Base-by-base conservation (phyloP, 768 basidiomycete genomes). In the Lepiota brunneoincarnata region DNA sequence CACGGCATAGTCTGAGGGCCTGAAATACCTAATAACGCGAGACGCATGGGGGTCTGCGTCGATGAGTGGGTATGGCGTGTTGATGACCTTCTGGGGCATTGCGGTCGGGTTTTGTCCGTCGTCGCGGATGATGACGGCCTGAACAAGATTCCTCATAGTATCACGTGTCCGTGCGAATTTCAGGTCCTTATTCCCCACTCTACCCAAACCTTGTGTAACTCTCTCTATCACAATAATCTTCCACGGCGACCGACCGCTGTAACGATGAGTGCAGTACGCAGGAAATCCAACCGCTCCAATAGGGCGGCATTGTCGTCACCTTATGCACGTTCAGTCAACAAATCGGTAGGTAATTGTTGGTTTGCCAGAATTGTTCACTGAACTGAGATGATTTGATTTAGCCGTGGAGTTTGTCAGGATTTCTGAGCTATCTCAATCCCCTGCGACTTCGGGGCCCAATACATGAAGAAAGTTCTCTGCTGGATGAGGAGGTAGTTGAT, bases 1-100 rank as follows among this genome's bases (percentile, higher is more conserved):
- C 17, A 80, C 72, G 18, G 81, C 90, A 75, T 92, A 94, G 77
- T 99, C 96, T 1, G 87, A 85, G 18, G 84, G 78, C 21, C 96
- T 80, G 71, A 98, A 84, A 74, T 97, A 97, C 54, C 90, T 77
- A 18, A 99, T 72, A 46, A 99, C 96, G 28, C 96, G 83, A 28
- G 75, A 74, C 12, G 86, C 85, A 75, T 97, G 90, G 9, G 96
- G 96, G 76, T 98, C 96, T 0, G 84, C 77, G 72, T 98, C 96
- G 73, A 98, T 90, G 71, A 96, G 86, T 44, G 94, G 94, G 74
- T 84, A 96, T 21, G 86, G 84, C 37, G 88, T 83, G 64, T 74
- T 67, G 51, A 77, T 69, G 55, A 75, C 66, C 66, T 78, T 79
- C 57, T 70, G 67, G 47, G 82, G 79, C 80, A 81, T 80, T 57